phyloP scores from a whole-genome alignment of 805 yeast genomes.

The Limtongia smithiae region DNA sequence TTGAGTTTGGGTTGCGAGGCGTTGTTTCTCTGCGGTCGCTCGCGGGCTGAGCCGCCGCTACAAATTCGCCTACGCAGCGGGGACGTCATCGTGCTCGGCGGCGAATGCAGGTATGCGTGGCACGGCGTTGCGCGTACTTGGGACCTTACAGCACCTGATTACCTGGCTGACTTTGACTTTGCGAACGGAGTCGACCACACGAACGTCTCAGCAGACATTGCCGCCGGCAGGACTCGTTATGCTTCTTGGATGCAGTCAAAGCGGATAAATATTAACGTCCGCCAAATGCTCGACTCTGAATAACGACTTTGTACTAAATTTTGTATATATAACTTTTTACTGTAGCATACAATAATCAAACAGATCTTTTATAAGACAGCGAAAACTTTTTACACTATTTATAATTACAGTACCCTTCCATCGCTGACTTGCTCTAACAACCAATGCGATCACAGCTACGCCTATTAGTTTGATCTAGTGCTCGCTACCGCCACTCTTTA shows the following conservation, averaged over 20 bases:
- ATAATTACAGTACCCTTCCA: too few relatives aligned
- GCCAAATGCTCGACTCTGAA: slow-evolving; percentile 38
- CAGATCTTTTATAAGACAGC: too few relatives aligned
- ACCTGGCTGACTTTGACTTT: slow-evolving; percentile 24
- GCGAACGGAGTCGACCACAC: not conserved
- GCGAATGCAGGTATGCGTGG: slow-evolving; percentile 40
- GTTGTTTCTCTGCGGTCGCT: slow-evolving; percentile 33
- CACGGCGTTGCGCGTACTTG: slow-evolving; percentile 45
- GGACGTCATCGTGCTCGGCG: slow-evolving; percentile 44
- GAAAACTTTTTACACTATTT: too few relatives aligned
- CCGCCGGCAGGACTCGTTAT: slow-evolving; percentile 19
- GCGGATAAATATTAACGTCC: slow-evolving; percentile 41
- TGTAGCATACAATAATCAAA: too few relatives aligned
- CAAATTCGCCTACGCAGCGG: slow-evolving; percentile 41
- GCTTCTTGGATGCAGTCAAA: slow-evolving; percentile 38
- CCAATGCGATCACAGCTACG: too few relatives aligned
- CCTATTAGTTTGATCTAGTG: too few relatives aligned
- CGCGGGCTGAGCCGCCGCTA: slow-evolving; percentile 33
- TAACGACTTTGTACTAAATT: too few relatives aligned
- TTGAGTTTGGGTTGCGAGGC: slow-evolving; percentile 42
- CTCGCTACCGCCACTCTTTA: too few relatives aligned
- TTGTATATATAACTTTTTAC: not conserved
- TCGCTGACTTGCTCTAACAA: too few relatives aligned
- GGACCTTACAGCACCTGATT: slow-evolving; percentile 37
- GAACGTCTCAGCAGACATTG: not conserved